A percentile compares a stretch with the other conserved stretches of the same genome.
phyloP scores from a whole-genome alignment of 2,329 filamentous ascomycete species.

The Didymosphaeria variabile region DNA sequence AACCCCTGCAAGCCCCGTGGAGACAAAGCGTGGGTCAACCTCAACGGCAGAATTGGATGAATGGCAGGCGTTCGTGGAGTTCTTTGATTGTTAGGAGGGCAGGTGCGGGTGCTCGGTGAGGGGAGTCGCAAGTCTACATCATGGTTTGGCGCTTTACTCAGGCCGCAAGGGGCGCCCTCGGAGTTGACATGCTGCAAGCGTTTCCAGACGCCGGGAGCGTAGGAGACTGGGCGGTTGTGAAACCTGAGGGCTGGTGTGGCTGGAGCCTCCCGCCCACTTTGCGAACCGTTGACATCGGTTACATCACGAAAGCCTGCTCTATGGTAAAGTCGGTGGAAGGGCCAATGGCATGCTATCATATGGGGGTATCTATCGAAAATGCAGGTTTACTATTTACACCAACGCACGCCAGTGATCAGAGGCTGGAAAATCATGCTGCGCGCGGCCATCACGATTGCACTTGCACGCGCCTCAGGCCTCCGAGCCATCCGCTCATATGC shows the following conservation, averaged over 20 bases:
- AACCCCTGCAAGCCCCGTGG: slow-evolving; percentile 20
- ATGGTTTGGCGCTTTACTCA: slow-evolving; percentile 10
- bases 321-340: neutral
- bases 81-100: neutral
- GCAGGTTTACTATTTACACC: neutral
- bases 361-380: slow-evolving; percentile 1
- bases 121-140: slow-evolving; percentile 8
- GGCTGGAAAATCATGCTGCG: neutral
- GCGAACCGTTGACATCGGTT: slow-evolving; percentile 26
- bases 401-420: neutral
- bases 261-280: slow-evolving; percentile 31
- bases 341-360: slow-evolving; percentile 16
- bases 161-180: slow-evolving; percentile 14
- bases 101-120: slow-evolving; percentile 4
- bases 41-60: slow-evolving; percentile 13
- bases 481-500: slow-evolving; percentile 19
- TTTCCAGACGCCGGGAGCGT: slow-evolving; percentile 32
- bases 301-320: slow-evolving; percentile 33
- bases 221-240: slow-evolving; percentile 31
- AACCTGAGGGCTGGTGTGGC: slow-evolving; percentile 40
- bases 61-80: slow-evolving; percentile 3
- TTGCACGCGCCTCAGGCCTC: slow-evolving; percentile 7
- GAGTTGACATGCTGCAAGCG: slow-evolving; percentile 23
- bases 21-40: slow-evolving; percentile 18
- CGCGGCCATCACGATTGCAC: neutral